phyloP scores from a whole-genome alignment of 208 protist species.

The Leishmania major region DNA sequence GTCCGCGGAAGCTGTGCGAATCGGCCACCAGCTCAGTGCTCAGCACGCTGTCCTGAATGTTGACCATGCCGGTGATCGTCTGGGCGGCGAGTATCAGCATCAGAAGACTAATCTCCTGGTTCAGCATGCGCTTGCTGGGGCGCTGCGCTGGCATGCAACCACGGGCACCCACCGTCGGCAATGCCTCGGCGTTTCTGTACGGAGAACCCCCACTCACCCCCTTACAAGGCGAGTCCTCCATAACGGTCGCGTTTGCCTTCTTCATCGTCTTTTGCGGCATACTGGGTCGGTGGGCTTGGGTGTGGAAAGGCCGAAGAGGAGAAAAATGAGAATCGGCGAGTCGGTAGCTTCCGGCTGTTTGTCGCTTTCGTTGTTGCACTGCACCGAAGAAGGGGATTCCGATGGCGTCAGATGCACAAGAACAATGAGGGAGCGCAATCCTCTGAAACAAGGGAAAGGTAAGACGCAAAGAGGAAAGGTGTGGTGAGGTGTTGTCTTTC shows the following conservation, averaged over 20 bases:
- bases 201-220: background rate
- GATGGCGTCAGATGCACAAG: background rate
- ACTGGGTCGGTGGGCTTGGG: background rate
- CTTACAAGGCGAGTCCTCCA: slow-evolving; percentile 5
- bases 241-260: background rate
- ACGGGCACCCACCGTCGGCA: background rate
- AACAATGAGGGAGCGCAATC: background rate
- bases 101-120: slow-evolving; percentile 50
- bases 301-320: background rate
- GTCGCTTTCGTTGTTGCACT: background rate
- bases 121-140: slow-evolving; percentile 33
- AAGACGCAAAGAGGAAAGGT: background rate
- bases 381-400: background rate
- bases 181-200: background rate
- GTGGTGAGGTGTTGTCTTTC: background rate
- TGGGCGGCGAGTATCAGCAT: slow-evolving; percentile 60
- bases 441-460: background rate
- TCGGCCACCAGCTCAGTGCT: slow-evolving; percentile 74
- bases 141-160: slow-evolving; percentile 8
- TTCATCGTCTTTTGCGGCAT: slow-evolving; percentile 9
- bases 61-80: slow-evolving; percentile 39
- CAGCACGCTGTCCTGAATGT: slow-evolving; percentile 37
- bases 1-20: slow-evolving; percentile 29
- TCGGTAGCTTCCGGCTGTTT: background rate
- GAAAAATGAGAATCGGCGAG: background rate